phyloP scores from a whole-genome alignment of 805 yeast species.

The Cyberlindnera veronae region DNA sequence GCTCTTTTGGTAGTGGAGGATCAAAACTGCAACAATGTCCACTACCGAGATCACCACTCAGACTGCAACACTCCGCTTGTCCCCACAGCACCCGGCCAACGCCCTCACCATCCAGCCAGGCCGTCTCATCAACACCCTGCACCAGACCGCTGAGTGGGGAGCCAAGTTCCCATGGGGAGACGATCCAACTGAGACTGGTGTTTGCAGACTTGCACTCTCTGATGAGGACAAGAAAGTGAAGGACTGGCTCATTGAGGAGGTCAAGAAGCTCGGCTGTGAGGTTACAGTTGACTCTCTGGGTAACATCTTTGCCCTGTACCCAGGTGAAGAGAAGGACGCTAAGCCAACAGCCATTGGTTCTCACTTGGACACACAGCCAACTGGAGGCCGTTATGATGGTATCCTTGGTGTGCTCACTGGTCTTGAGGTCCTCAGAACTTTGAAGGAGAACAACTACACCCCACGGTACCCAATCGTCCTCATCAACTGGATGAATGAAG shows the following conservation, averaged over 20 bases:
- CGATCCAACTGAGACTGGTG: slow-evolving; percentile 54
- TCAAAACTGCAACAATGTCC: slow-evolving; percentile 6
- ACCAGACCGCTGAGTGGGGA: slow-evolving; percentile 60
- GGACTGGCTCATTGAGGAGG: slow-evolving; percentile 61
- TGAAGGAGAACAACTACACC: slow-evolving; percentile 51
- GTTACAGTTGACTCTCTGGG: slow-evolving; percentile 64
- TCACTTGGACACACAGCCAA: slow-evolving; percentile 74
- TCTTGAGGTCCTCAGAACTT: slow-evolving; percentile 60
- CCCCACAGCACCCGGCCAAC: slow-evolving; percentile 12
- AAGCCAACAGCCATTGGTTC: slow-evolving; percentile 69
- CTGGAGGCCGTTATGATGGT: slow-evolving; percentile 77
- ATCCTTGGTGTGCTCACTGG: slow-evolving; percentile 67
- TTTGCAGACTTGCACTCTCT: slow-evolving; percentile 58
- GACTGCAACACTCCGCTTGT: slow-evolving; percentile 4
- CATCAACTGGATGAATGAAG: slow-evolving; percentile 73
- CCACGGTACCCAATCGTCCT: slow-evolving; percentile 68
- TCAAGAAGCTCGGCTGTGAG: slow-evolving; percentile 50
- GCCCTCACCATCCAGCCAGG: slow-evolving; percentile 31
- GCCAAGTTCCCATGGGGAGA: slow-evolving; percentile 62
- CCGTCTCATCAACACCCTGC: slow-evolving; percentile 55
- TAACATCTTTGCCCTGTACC: slow-evolving; percentile 61
- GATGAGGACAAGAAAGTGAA: slow-evolving; percentile 62
- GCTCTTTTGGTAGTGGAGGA: too few species aligned
- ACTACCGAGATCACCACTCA: slow-evolving; percentile 2
- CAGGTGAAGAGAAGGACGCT: slow-evolving; percentile 46